These are phyloP conservation scores for Excoecaria cochinchinensis DNA, from an alignment of 345 rosid genomes.

Conservation along the genomic window DNA sequence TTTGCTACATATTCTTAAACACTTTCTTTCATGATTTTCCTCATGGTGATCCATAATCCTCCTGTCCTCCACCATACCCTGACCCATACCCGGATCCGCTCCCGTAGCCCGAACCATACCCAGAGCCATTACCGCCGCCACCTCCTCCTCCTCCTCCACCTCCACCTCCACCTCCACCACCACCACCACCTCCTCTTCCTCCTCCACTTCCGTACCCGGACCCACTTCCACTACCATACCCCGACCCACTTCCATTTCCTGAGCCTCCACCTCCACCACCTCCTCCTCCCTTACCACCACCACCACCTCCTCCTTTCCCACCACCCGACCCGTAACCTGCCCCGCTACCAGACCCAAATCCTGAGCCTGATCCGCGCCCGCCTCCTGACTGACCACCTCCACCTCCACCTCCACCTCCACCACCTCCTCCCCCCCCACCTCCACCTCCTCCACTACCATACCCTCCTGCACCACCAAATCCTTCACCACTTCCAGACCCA, in stretches of 20 bases:
- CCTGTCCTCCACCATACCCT: constrained; percentile 26
- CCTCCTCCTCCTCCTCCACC: constrained; percentile 41
- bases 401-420: background rate
- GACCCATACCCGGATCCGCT: constrained; percentile 23
- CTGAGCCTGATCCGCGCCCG: constrained; percentile 28
- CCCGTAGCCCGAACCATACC: constrained; percentile 31
- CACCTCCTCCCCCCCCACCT: constrained; percentile 7
- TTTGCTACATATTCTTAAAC: background rate
- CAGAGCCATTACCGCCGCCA: constrained; percentile 24
- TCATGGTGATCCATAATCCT: constrained; percentile 5
- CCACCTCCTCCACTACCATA: constrained; percentile 15
- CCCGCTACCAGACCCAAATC: constrained; percentile 29
- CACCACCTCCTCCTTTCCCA: constrained; percentile 27
- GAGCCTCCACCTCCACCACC: constrained; percentile 32
- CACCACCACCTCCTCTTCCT: constrained; percentile 13
- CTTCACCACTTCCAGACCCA: constrained; percentile 35
- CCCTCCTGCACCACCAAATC: constrained; percentile 6
- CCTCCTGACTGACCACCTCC: constrained; percentile 20
- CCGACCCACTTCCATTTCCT: constrained; percentile 15
- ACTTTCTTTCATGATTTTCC: too few species aligned
- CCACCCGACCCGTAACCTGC: constrained; percentile 19
- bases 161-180: constrained; percentile 26
- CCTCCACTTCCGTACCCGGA: constrained; percentile 34
- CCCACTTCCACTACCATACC: constrained; percentile 21
- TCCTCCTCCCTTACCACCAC: constrained; percentile 32